Conservation (phyloP, 768 basidiomycete genomes). For the Leccinum broughii region DNA sequence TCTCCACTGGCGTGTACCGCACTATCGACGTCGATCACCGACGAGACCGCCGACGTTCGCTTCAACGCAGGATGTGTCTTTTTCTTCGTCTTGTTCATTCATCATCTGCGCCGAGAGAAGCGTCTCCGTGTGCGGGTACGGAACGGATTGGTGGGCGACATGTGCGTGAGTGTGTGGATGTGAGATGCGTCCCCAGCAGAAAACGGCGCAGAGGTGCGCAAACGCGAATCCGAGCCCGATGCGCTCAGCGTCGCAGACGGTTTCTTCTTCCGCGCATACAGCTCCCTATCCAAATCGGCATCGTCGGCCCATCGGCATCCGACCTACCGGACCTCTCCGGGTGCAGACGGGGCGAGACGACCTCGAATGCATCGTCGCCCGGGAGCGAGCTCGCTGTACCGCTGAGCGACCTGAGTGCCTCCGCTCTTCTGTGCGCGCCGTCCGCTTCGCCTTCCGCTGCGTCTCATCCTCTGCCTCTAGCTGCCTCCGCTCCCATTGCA, state of each 20-base stretch:
- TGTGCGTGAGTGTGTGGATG: slow-evolving; percentile 25
- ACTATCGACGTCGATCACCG: too few relatives aligned
- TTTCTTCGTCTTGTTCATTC: slow-evolving; percentile 9
- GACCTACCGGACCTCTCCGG: slow-evolving; percentile 6
- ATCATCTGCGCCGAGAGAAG: slow-evolving; percentile 15
- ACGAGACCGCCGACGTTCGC: too few relatives aligned
- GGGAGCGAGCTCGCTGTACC: slow-evolving; percentile 10
- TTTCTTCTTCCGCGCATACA: slow-evolving; percentile 47
- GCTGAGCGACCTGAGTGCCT: slow-evolving; percentile 34
- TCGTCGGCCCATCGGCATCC: slow-evolving; percentile 38
- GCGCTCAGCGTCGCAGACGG: slow-evolving; percentile 35
- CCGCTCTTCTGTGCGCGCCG: slow-evolving; percentile 18
- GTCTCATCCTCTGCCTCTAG: slow-evolving; percentile 37
- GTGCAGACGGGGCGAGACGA: slow-evolving; percentile 6
- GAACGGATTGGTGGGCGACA: slow-evolving; percentile 25
- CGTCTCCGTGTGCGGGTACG: slow-evolving; percentile 32
- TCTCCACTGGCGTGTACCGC: too few relatives aligned
- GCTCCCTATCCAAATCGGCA: slow-evolving; percentile 59
- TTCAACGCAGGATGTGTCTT: not conserved
- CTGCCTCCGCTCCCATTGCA: slow-evolving; percentile 24
- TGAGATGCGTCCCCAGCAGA: slow-evolving; percentile 28
- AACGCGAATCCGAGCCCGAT: slow-evolving; percentile 56
- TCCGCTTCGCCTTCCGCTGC: slow-evolving; percentile 37
- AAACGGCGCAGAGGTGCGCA: slow-evolving; percentile 55
- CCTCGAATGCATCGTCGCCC: not conserved